phyloP scores from a whole-genome alignment of 352 stramenopile genomes.

The Bremia lactucae region DNA sequence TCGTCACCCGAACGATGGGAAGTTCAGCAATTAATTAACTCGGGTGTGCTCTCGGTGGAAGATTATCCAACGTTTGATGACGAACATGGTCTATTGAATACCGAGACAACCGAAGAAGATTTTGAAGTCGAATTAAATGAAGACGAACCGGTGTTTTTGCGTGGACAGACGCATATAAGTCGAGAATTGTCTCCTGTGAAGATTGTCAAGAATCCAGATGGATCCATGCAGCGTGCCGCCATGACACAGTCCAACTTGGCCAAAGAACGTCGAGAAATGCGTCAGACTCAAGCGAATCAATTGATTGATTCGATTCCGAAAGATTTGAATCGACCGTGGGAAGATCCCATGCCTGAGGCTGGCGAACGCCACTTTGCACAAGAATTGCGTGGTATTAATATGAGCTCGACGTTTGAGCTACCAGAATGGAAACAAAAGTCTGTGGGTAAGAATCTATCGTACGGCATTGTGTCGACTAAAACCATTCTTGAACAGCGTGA shows the following conservation, averaged over 20 bases:
- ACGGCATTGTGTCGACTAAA: slow-evolving; percentile 93
- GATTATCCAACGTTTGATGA: slow-evolving; percentile 97
- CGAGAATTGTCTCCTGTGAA: slow-evolving; percentile 92
- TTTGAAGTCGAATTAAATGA: slow-evolving; percentile 95
- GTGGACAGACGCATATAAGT: slow-evolving; percentile 87
- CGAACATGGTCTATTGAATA: slow-evolving; percentile 79
- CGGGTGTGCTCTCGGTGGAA: slow-evolving; percentile 94
- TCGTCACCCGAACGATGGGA: slow-evolving; percentile 96
- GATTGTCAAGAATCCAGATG: slow-evolving; percentile 99
- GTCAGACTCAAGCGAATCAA: slow-evolving; percentile 95
- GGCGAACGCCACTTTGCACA: slow-evolving; percentile 96
- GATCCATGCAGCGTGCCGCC: slow-evolving; percentile 93
- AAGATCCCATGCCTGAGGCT: slow-evolving; percentile 96
- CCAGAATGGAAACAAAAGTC: slow-evolving; percentile 98
- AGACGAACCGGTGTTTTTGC: slow-evolving; percentile 94
- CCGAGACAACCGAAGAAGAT: slow-evolving; percentile 76
- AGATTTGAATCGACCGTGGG: slow-evolving; percentile 96
- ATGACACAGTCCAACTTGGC: slow-evolving; percentile 94
- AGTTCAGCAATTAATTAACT: slow-evolving; percentile 95
- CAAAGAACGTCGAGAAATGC: slow-evolving; percentile 95
- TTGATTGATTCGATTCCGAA: slow-evolving; percentile 96
- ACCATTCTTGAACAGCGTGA: slow-evolving; percentile 95
- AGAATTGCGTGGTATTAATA: slow-evolving; percentile 89
- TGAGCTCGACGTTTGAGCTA: slow-evolving; percentile 82
- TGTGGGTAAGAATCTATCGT: slow-evolving; percentile 93